phyloP scores from a whole-genome alignment of 2,329 filamentous ascomycete genomes.

The Tolypocladium amazonense region DNA sequence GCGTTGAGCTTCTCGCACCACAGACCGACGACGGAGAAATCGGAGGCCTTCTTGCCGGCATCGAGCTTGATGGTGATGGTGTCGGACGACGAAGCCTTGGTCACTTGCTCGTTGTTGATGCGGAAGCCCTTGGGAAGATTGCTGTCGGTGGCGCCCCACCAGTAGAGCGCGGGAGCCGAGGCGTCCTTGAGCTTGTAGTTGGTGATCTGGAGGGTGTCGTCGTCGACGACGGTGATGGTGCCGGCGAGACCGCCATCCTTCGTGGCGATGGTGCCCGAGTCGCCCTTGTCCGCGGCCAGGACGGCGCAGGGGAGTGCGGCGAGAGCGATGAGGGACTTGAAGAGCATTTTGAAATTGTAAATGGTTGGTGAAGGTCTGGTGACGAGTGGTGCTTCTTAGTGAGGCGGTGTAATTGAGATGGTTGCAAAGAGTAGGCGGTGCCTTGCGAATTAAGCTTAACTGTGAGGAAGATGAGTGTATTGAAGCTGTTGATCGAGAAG shows the following conservation, averaged over 20 bases:
- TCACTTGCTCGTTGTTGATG: conserved; percentile 13
- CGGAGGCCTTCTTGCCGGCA: conserved; percentile 11
- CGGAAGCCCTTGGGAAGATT: conserved; percentile 13
- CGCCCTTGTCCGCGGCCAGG: conserved; percentile 7
- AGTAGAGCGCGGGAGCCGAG: conserved; percentile 15
- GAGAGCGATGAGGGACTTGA: not conserved
- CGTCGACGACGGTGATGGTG: conserved; percentile 10
- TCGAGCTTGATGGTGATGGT: conserved; percentile 11
- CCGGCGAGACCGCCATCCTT: conserved; percentile 15
- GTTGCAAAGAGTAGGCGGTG: too few relatives aligned
- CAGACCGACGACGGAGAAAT: conserved; percentile 11
- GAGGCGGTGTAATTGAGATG: not conserved
- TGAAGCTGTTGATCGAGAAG: not conserved
- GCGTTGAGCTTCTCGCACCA: conserved; percentile 13
- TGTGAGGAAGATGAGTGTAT: not conserved
- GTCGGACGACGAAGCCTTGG: conserved; percentile 5
- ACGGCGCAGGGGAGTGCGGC: conserved; percentile 4
- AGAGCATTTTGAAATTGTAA: not conserved
- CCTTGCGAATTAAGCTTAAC: not conserved
- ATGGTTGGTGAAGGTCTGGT: not conserved
- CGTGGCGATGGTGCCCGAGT: conserved; percentile 8
- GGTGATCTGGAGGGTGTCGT: conserved; percentile 9
- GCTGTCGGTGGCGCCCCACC: conserved; percentile 13
- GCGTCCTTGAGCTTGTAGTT: conserved; percentile 13
- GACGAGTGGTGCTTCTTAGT: not conserved